Base-by-base conservation (phyloP, 2,329 filamentous ascomycete species). In the Kalaharituber pfeilii region DNA sequence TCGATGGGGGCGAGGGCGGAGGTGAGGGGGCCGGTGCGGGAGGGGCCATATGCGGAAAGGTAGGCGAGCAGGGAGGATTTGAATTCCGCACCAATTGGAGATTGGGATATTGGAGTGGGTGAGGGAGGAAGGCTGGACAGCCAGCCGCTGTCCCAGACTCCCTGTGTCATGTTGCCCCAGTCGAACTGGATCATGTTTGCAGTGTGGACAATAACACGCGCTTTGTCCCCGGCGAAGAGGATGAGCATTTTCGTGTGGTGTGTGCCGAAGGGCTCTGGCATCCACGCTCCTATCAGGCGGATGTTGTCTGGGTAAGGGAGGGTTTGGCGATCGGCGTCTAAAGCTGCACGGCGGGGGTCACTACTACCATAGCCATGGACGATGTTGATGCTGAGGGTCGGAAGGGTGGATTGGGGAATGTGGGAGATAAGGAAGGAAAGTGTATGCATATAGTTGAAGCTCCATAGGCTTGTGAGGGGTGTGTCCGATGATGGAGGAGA, bases 141-240 rank as follows among this genome's bases (percentile, higher is more conserved):
- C 65, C 0, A 50, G 70, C 42, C 42, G 25, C 42, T 47, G 5
- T 47, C 73, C 87, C 87, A 94, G 4, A 84, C 76, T 1, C 79
- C 86, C 66, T 94, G 86, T 0, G 81, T 84, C 83, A 94, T 84
- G 62, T 91, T 91, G 1, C 73, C 76, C 87, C 87, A 94, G 66
- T 94, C 87, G 53, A 81, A 79, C 3, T 74, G 65, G n/a, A 94
- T 89, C 82, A 94, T 86, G 62, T 94, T 94, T 18, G 87, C 86
- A 0, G 87, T 94, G 62, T 93, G 85, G 27, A 94, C 87, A 54
- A 93, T 69, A 5, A 94, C 71, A 49, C 70, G 72, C 22, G 42
- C 42, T 22, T 20, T 47, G n/a, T 47, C 42, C 42, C 4, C 15
- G 15, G 42, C 76, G 57, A 94, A 72, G 3, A 94, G 68, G n/a